Conservation (phyloP, 768 basidiomycete species). For the Amanita molliuscula region DNA sequence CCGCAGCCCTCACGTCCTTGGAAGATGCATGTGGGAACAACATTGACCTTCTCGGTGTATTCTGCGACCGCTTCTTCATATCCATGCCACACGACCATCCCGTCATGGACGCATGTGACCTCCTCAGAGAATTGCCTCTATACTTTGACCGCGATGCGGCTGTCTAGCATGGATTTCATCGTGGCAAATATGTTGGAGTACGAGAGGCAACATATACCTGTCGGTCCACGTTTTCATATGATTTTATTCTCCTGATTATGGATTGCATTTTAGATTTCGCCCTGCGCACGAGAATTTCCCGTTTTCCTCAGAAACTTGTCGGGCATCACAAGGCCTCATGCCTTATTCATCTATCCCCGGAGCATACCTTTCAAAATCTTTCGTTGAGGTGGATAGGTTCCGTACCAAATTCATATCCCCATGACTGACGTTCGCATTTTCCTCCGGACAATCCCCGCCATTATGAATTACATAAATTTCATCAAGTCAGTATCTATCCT, state of each 20-base stretch:
- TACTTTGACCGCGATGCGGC: constrained; percentile 18
- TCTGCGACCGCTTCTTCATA: constrained; percentile 21
- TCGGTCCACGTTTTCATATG: too few relatives aligned
- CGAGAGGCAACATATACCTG: neutral
- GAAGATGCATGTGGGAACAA: constrained; percentile 26
- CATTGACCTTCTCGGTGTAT: constrained; percentile 17
- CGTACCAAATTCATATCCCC: too few relatives aligned
- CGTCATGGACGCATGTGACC: constrained; percentile 22
- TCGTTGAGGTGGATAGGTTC: too few relatives aligned
- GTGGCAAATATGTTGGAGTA: constrained; percentile 15
- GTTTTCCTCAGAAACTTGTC: constrained; percentile 1
- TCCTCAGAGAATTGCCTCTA: constrained; percentile 18
- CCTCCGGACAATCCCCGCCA: constrained; percentile 1
- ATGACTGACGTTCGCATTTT: constrained; percentile 4
- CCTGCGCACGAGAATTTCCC: neutral
- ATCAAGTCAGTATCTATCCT: too few relatives aligned
- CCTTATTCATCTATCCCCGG: constrained; percentile 2
- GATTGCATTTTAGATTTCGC: neutral
- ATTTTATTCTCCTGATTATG: too few relatives aligned
- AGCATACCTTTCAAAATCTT: constrained; percentile 5
- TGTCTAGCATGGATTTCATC: constrained; percentile 24
- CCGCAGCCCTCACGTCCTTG: constrained; percentile 22
- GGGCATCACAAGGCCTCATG: neutral
- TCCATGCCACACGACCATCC: constrained; percentile 17
- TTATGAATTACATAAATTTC: neutral